Base-by-base conservation (phyloP, 257 asterid genomes). In the Oldenlandia corymbosa region DNA sequence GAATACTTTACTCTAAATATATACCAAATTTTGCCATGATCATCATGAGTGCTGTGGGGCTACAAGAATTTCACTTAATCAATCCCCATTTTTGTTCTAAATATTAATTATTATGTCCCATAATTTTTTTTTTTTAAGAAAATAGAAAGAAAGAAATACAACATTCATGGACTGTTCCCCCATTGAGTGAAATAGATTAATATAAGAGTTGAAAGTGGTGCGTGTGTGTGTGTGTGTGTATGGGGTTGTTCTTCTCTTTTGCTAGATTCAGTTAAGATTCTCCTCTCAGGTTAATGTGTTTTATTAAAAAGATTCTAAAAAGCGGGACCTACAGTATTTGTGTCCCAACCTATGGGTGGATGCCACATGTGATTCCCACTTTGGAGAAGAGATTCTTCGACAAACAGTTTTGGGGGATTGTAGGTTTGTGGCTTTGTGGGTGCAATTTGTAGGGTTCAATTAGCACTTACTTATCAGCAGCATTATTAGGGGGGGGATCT, bases 261-360 rank as follows among this genome's bases (percentile, higher is more conserved):
- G 72, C 48, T 52, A 76, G 79, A 75, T 75, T 75, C 73, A 72
- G 63, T 69, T 62, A 68, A 84, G 91, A 87, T 80, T 87, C 95
- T 56, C 9, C 39, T n/a, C 59, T 55, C 34, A 54, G 45, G 67
- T 56, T 70, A 59, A 49, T 63, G 47, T 71, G 72, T 60, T 47
- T 1, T 59, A 74, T 76, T 73, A 83, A 77, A 81, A 72, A 80
- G 91, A 87, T 75, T 79, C 86, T 63, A 55, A 2, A 13, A 66
- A 71, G 83, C 83, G 28, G 80, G 80, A 24, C 73, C 78, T 43
- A 66, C 67, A 59, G 5, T 20, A 28, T 71, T 49, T 11, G 49
- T 63, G 74, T 16, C 11, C 12, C 14, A 31, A 32, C 64, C 64
- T 23, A 31, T 53, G 39, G 61, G 60, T 72, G 75, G 60, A 68